These are phyloP conservation scores for Scheffersomyces titani DNA, from an alignment of 1,139 yeast species.

Conservation along the genomic window DNA sequence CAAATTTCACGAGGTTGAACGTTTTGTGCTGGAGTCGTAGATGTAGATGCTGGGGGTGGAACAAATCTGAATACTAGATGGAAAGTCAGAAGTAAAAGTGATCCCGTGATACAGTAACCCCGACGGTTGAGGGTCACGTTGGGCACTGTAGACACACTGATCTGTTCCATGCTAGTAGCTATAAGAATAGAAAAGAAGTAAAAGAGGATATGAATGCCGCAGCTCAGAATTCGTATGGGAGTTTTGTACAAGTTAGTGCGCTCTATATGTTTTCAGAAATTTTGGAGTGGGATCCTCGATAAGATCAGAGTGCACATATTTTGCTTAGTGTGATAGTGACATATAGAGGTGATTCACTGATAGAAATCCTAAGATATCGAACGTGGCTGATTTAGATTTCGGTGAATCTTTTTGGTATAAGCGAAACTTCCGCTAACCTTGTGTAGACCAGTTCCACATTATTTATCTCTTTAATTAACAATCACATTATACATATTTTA, in stretches of 20 bases:
- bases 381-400: background rate
- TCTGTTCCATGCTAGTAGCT: background rate
- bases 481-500: background rate
- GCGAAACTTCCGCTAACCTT: too few relatives aligned
- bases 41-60: constrained; percentile 19
- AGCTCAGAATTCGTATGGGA: background rate
- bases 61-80: constrained; percentile 72
- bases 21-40: constrained; percentile 14
- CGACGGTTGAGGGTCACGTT: constrained; percentile 69
- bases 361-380: background rate
- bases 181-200: background rate
- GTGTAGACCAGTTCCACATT: background rate
- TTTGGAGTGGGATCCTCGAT: background rate
- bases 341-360: background rate
- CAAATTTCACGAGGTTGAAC: constrained; percentile 64
- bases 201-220: too few relatives aligned
- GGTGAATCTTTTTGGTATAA: background rate
- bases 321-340: background rate
- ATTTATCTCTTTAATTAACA: too few relatives aligned
- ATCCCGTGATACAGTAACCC: constrained; percentile 67
- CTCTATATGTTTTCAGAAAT: background rate
- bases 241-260: background rate
- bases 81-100: constrained; percentile 76
- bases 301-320: background rate
- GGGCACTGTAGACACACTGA: constrained; percentile 44